Conservation (phyloP, 2,329 filamentous ascomycete genomes). For the Diaporthe australafricana region DNA sequence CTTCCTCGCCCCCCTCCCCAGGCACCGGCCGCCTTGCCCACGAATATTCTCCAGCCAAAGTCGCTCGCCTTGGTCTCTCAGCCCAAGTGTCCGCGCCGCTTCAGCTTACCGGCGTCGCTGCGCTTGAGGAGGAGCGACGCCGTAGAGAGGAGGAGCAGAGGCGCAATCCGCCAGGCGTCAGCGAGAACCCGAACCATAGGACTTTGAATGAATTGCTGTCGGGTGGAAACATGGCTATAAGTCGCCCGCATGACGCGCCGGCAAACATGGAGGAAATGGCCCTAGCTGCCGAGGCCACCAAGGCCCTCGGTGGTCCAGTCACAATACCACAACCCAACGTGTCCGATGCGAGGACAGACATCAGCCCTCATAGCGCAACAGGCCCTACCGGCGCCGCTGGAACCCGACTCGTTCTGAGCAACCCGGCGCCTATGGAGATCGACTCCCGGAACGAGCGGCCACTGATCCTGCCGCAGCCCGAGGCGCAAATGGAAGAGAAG, state of each 20-base stretch:
- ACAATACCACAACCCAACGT: conserved; percentile 47
- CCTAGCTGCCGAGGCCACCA: conserved; percentile 42
- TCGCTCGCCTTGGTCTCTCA: conserved; percentile 58
- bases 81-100: conserved; percentile 57
- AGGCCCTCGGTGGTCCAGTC: conserved; percentile 48
- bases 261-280: conserved; percentile 37
- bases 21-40: conserved; percentile 45
- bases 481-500: conserved; percentile 64
- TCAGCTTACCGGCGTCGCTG: conserved; percentile 64
- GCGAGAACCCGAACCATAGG: conserved; percentile 65
- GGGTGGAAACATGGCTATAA: conserved; percentile 63
- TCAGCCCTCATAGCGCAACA: conserved; percentile 57
- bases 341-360: conserved; percentile 52
- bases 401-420: conserved; percentile 56
- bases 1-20: conserved; percentile 44
- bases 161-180: conserved; percentile 56
- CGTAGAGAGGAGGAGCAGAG: conserved; percentile 58
- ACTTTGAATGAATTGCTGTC: conserved; percentile 67
- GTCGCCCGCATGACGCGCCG: conserved; percentile 66
- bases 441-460: conserved; percentile 55
- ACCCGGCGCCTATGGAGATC: conserved; percentile 66
- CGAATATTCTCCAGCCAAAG: conserved; percentile 64
- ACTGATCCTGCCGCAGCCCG: conserved; percentile 53
- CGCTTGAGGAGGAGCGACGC: conserved; percentile 64
- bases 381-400: conserved; percentile 46